Percentiles rank a stretch among this genome's conserved stretches.
phyloP scores from a whole-genome alignment of 257 asterid genomes.

The Penstemon eatonii region DNA sequence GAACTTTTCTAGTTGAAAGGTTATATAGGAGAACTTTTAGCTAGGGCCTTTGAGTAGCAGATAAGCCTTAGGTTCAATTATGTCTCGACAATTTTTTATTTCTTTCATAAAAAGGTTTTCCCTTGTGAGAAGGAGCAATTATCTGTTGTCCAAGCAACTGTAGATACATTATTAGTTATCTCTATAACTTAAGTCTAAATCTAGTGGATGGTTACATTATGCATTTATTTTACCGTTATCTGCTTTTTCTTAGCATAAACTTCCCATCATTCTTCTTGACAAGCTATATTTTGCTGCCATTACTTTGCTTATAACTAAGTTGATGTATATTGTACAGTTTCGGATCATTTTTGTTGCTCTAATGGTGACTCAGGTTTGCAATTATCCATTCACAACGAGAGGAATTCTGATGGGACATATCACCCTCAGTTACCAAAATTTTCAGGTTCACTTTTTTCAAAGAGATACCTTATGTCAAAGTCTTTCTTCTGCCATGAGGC shows the following conservation, averaged over 20 bases:
- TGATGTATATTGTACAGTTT: no score
- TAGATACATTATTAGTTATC: background rate
- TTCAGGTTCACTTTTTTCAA: constrained; percentile 40
- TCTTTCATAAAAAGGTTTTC: background rate
- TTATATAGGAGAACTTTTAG: constrained; percentile 13
- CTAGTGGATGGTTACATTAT: background rate
- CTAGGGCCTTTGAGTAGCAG: background rate
- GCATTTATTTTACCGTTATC: background rate
- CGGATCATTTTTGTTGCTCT: constrained; percentile 22
- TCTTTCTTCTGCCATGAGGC: constrained; percentile 18
- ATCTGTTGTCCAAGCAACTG: background rate
- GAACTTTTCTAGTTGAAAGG: constrained; percentile 1
- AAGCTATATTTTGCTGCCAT: constrained; percentile 12
- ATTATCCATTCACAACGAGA: constrained; percentile 96
- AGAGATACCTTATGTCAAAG: constrained; percentile 18
- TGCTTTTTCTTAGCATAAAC: background rate
- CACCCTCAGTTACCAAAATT: constrained; percentile 73
- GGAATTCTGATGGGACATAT: constrained; percentile 98
- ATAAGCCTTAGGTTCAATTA: background rate
- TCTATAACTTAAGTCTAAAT: background rate
- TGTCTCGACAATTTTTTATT: background rate
- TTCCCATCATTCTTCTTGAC: constrained; percentile 13
- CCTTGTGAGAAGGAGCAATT: background rate
- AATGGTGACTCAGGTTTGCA: constrained; percentile 64
- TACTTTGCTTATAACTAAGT: background rate